Base-by-base conservation (phyloP, 441 rosid genomes). In the Croton setiger region DNA sequence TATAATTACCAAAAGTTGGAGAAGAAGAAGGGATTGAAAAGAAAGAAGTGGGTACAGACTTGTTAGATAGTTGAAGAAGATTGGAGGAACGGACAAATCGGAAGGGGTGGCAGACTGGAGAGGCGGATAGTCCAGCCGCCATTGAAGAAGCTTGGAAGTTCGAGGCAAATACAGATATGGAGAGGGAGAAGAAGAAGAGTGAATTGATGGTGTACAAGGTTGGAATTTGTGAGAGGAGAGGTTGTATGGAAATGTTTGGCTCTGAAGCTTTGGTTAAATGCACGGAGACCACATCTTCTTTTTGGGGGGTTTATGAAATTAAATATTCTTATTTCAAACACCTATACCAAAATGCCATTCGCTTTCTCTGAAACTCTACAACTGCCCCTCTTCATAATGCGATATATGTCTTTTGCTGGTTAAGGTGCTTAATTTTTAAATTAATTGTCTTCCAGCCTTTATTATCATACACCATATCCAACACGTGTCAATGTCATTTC, bases 81-180 rank as follows among this genome's bases (percentile, higher is more conserved):
- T 13, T 45, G 13, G 86, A 74, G 68, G 78, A 47, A 44, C 63
- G 55, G 80, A 81, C 49, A 51, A 72, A 59, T 65, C 71, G 80
- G 76, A 82, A 69, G 17, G 86, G 83, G 59, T 76, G 84, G 58
- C 78, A 66, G 59, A 80, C 68, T 2, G 85, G 49, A 67, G 88
- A 69, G 73, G 89, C 74, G 63, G 86, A 82, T 45, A 85, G 80
- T 14, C 89, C 88, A 9, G 85, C 87, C 77, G 89, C 97, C 99
- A 94, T 94, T 49, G 74, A 17, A 76, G 70, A 69, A n/a, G 49
- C 49, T 51, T 5, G 18, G 43, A 14, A 45, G 55, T 48, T 44
- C 4, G 58, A 51, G 59, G 35, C 0, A 23, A 1, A 23, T 10
- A 9, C 33, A 1, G 15, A 11, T 8, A 5, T 7, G 60, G 17